Percentiles rank a stretch among this genome's conserved stretches.
These are phyloP conservation scores for Cladosporium sp. DNA, from an alignment of 2,329 filamentous ascomycete species.

Conservation along the genomic window DNA sequence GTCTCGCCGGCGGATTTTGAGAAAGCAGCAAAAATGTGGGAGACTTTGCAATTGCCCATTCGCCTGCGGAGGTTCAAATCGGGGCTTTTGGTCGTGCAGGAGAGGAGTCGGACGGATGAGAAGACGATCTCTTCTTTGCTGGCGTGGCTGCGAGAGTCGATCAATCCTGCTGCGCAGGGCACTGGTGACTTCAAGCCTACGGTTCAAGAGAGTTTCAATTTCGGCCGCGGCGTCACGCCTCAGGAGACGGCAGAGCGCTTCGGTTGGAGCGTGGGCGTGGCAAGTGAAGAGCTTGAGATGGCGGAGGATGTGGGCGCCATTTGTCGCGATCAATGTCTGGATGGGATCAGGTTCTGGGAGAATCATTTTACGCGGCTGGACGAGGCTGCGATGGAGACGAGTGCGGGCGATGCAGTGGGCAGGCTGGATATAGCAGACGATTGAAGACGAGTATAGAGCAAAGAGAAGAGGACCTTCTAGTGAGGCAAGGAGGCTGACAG, in stretches of 20 bases:
- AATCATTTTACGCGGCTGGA: constrained; percentile 48
- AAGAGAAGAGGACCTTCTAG: too few relatives aligned
- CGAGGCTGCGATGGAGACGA: background rate
- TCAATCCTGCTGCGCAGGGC: constrained; percentile 43
- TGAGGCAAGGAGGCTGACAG: too few relatives aligned
- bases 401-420: background rate
- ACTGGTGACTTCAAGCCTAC: constrained; percentile 52
- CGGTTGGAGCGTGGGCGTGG: constrained; percentile 95
- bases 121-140: constrained; percentile 76
- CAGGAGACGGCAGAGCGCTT: constrained; percentile 87
- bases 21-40: constrained; percentile 84
- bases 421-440: background rate
- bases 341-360: constrained; percentile 90
- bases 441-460: background rate
- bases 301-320: constrained; percentile 84
- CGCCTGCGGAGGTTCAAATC: constrained; percentile 85
- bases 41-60: constrained; percentile 79
- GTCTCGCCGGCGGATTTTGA: constrained; percentile 90
- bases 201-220: too few relatives aligned
- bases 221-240: constrained; percentile 82
- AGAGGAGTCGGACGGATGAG: constrained; percentile 82
- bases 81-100: constrained; percentile 90
- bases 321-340: constrained; percentile 87
- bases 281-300: constrained; percentile 94
- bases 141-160: constrained; percentile 65